phyloP scores from a whole-genome alignment of 2,329 filamentous ascomycete species.

The Lanzia echinophila region DNA sequence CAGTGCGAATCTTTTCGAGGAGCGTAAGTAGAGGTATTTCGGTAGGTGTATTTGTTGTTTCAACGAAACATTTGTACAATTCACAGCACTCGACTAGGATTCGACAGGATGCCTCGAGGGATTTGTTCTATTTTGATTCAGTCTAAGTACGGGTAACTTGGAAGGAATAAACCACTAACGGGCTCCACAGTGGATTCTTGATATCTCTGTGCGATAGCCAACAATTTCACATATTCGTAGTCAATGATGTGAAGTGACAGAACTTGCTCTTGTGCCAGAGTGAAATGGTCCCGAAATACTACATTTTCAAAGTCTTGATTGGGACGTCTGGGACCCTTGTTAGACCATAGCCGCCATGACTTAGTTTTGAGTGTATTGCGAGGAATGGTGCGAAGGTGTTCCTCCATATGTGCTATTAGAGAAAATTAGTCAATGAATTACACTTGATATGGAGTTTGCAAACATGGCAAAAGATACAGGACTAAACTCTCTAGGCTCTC shows the following conservation, averaged over 20 bases:
- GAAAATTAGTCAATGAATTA: background rate
- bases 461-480: slow-evolving; percentile 14
- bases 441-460: background rate
- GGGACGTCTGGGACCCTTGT: background rate
- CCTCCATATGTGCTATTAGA: slow-evolving; percentile 14
- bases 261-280: slow-evolving; percentile 6
- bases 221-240: slow-evolving; percentile 2
- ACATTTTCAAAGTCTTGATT: slow-evolving; percentile 7
- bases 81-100: slow-evolving; percentile 13
- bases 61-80: slow-evolving; percentile 14
- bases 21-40: slow-evolving; percentile 8
- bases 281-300: slow-evolving; percentile 8
- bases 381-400: slow-evolving; percentile 8
- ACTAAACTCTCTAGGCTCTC: slow-evolving; percentile 17
- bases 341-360: slow-evolving; percentile 12
- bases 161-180: slow-evolving; percentile 2
- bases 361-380: slow-evolving; percentile 5
- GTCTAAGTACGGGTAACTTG: background rate
- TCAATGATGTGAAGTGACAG: slow-evolving; percentile 2
- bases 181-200: slow-evolving; percentile 5
- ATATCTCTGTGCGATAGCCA: slow-evolving; percentile 4
- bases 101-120: slow-evolving; percentile 13
- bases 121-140: slow-evolving; percentile 7
- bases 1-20: slow-evolving; percentile 13
- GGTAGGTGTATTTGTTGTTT: background rate